Conservation (phyloP, 345 rosid genomes). For the Nasturtium officinale region DNA sequence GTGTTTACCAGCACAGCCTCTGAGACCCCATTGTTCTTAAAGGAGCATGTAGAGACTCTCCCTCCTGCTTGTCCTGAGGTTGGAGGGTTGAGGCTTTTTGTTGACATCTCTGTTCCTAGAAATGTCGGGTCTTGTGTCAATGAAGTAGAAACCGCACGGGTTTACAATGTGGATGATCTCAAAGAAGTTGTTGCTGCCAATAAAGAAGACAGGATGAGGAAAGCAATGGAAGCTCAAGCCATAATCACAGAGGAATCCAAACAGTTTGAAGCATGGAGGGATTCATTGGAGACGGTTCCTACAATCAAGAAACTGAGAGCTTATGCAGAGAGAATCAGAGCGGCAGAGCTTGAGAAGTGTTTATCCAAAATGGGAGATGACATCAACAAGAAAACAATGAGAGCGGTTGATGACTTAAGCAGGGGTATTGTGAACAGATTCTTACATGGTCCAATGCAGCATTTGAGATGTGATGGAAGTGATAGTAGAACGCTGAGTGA, state of each 20-base stretch:
- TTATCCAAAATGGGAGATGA: slow-evolving; percentile 93
- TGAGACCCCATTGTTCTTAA: slow-evolving; percentile 70
- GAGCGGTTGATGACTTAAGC: slow-evolving; percentile 89
- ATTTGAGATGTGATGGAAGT: slow-evolving; percentile 89
- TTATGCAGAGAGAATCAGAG: slow-evolving; percentile 87
- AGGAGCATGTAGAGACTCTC: slow-evolving; percentile 65
- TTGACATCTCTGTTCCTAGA: slow-evolving; percentile 91
- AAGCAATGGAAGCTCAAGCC: slow-evolving; percentile 93
- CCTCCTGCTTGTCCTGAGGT: slow-evolving; percentile 56
- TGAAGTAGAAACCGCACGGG: slow-evolving; percentile 56
- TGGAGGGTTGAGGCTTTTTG: slow-evolving; percentile 71
- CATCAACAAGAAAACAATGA: slow-evolving; percentile 76
- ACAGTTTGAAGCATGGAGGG: slow-evolving; percentile 95
- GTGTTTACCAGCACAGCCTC: slow-evolving; percentile 94
- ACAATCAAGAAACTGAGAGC: slow-evolving; percentile 95
- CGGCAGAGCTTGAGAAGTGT: slow-evolving; percentile 83
- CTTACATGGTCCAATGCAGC: slow-evolving; percentile 98
- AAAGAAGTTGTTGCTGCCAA: slow-evolving; percentile 99
- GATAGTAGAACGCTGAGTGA: slow-evolving; percentile 75
- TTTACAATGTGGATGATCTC: slow-evolving; percentile 92
- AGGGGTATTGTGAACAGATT: slow-evolving; percentile 92
- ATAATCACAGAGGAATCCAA: slow-evolving; percentile 79
- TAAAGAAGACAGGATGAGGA: slow-evolving; percentile 86
- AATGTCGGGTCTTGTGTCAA: slow-evolving; percentile 81
- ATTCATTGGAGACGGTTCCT: slow-evolving; percentile 90